Percentiles rank a stretch among this genome's conserved stretches.
Evolutionary conservation across 1,284 basidiomycete genomes (phyloP).

Genomic region (Amylostereum areolatum): DNA sequence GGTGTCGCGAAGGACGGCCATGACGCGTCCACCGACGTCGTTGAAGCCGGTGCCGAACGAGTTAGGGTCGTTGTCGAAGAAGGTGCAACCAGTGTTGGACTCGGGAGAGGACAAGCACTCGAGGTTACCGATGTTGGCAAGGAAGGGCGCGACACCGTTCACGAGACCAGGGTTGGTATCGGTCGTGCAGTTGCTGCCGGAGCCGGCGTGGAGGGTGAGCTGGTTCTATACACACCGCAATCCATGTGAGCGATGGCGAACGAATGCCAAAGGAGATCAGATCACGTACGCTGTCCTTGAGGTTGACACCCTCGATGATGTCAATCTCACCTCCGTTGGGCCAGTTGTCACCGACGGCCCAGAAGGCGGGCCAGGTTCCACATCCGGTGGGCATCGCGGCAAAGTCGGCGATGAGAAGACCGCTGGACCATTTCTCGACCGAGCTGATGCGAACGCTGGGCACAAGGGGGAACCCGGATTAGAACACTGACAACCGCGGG

Average conservation of each 20-base stretch:
- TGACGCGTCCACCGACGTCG: constrained; percentile 63
- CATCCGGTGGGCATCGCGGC: constrained; percentile 74
- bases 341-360: constrained; percentile 60
- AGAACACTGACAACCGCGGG: no score
- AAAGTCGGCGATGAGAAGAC: constrained; percentile 79
- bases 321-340: constrained; percentile 49
- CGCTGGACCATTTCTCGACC: constrained; percentile 58
- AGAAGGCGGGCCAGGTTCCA: constrained; percentile 77
- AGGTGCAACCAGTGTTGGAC: constrained; percentile 65
- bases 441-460: constrained; percentile 65
- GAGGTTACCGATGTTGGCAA: constrained; percentile 28
- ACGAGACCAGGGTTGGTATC: constrained; percentile 24
- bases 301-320: constrained; percentile 12
- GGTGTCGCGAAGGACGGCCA: constrained; percentile 63
- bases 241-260: no score
- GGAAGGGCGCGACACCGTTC: constrained; percentile 22
- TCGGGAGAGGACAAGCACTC: constrained; percentile 41
- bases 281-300: background rate
- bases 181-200: constrained; percentile 48
- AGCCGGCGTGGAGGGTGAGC: constrained; percentile 62
- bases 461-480: background rate
- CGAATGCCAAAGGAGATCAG: background rate
- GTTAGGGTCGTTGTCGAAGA: constrained; percentile 41
- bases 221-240: constrained; percentile 38
- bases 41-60: constrained; percentile 76